Evolutionary conservation across 2,329 filamentous ascomycete species (phyloP).

Genomic region (Cercospora zeina): DNA sequence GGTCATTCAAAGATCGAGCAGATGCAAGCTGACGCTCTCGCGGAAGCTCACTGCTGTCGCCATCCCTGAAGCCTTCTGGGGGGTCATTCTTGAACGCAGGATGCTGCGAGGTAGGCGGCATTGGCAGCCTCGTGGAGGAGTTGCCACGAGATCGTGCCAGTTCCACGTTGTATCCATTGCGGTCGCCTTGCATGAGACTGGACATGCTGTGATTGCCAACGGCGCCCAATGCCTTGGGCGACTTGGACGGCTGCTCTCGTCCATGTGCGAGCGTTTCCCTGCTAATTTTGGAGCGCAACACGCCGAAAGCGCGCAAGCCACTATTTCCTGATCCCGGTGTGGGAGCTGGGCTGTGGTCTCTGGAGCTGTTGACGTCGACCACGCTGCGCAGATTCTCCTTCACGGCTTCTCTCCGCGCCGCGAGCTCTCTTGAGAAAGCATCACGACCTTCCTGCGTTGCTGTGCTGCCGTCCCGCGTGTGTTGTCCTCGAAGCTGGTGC

Average conservation of each 20-base stretch:
- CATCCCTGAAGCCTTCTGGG: slow-evolving; percentile 17
- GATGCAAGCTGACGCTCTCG: slow-evolving; percentile 27
- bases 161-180: slow-evolving; percentile 32
- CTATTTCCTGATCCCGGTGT: slow-evolving; percentile 16
- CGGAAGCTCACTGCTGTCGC: slow-evolving; percentile 15
- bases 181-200: slow-evolving; percentile 21
- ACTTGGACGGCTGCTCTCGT: slow-evolving; percentile 52
- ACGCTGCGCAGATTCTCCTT: slow-evolving; percentile 69
- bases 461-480: slow-evolving; percentile 53
- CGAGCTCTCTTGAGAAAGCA: slow-evolving; percentile 72
- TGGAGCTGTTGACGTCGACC: slow-evolving; percentile 59
- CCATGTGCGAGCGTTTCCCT: slow-evolving; percentile 62
- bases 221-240: slow-evolving; percentile 61
- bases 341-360: slow-evolving; percentile 42
- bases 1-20: slow-evolving; percentile 16
- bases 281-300: slow-evolving; percentile 67
- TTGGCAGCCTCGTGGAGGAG: slow-evolving; percentile 30
- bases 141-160: slow-evolving; percentile 30
- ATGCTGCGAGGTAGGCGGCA: slow-evolving; percentile 29
- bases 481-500: slow-evolving; percentile 50
- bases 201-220: slow-evolving; percentile 43
- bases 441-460: slow-evolving; percentile 60
- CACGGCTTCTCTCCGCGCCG: slow-evolving; percentile 67
- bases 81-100: slow-evolving; percentile 31
- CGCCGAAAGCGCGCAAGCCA: slow-evolving; percentile 60